A percentile compares a stretch with the other conserved stretches of the same genome.
These are phyloP conservation scores for Marasmius sp. DNA, from an alignment of 1,284 basidiomycete species.

Conservation along the genomic window DNA sequence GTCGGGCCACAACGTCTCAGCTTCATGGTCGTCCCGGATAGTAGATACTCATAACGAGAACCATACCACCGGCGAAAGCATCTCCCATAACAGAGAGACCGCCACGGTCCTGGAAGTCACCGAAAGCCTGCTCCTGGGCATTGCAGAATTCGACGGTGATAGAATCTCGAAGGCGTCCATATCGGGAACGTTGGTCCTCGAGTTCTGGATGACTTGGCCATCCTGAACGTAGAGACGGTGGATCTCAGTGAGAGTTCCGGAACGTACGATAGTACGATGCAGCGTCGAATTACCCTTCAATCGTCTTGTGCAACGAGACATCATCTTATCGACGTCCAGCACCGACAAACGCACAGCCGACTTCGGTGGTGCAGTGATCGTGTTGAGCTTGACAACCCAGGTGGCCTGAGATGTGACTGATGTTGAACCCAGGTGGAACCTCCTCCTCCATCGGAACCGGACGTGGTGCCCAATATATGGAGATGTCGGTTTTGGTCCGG, in stretches of 20 bases:
- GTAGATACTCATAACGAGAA: constrained; percentile 38
- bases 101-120: constrained; percentile 38
- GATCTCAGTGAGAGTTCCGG: constrained; percentile 42
- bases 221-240: constrained; percentile 46
- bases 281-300: too few species aligned
- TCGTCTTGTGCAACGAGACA: too few species aligned
- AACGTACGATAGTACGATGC: too few species aligned
- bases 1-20: constrained; percentile 48
- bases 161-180: constrained; percentile 28
- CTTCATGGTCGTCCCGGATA: constrained; percentile 47
- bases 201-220: constrained; percentile 43
- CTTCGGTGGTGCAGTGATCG: too few species aligned
- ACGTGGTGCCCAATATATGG: too few species aligned
- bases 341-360: too few species aligned
- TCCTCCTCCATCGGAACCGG: too few species aligned
- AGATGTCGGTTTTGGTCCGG: too few species aligned
- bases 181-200: constrained; percentile 35
- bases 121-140: constrained; percentile 30
- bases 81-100: constrained; percentile 36
- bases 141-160: constrained; percentile 33
- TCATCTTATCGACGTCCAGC: too few species aligned
- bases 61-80: constrained; percentile 40
- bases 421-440: too few species aligned
- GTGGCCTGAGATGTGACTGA: too few species aligned
- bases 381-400: too few species aligned